phyloP scores from a whole-genome alignment of 352 stramenopile species.

The Thraustotheca clavata region DNA sequence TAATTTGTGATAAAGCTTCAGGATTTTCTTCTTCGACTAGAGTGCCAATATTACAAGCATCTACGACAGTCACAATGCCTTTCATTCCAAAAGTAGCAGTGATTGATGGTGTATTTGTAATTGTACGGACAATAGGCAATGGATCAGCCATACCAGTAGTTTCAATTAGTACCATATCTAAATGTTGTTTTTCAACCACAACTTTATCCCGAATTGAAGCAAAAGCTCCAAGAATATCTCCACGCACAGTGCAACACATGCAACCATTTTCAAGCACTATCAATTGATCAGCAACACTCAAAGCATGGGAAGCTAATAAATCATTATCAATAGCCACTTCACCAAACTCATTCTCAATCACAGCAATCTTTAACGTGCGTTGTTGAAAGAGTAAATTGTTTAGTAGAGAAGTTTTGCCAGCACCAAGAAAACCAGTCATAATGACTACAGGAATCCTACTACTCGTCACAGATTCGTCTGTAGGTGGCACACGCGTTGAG shows the following conservation, averaged over 20 bases:
- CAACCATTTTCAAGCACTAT: conserved; percentile 94
- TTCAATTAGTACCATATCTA: conserved; percentile 84
- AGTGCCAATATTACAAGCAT: conserved; percentile 89
- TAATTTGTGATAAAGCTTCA: conserved; percentile 93
- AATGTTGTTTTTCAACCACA: conserved; percentile 23
- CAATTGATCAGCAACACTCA: conserved; percentile 53
- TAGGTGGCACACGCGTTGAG: not conserved
- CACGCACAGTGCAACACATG: conserved; percentile 94
- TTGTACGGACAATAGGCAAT: conserved; percentile 86
- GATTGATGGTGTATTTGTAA: conserved; percentile 89
- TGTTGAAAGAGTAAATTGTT: conserved; percentile 88
- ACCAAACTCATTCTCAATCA: conserved; percentile 97
- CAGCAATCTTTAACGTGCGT: conserved; percentile 88
- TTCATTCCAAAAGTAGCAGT: conserved; percentile 75
- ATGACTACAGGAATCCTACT: conserved; percentile 71
- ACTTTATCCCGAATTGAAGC: conserved; percentile 21
- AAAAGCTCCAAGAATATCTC: conserved; percentile 64
- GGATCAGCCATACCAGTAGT: conserved; percentile 86
- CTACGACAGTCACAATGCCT: conserved; percentile 92
- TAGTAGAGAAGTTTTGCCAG: conserved; percentile 93
- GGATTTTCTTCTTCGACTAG: conserved; percentile 51
- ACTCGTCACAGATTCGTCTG: not conserved
- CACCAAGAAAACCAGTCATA: conserved; percentile 89
- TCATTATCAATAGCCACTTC: conserved; percentile 89
- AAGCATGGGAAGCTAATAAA: conserved; percentile 59